Evolutionary conservation across 2,329 filamentous ascomycete species (phyloP).

Genomic region (Fusarium sarcochroum): DNA sequence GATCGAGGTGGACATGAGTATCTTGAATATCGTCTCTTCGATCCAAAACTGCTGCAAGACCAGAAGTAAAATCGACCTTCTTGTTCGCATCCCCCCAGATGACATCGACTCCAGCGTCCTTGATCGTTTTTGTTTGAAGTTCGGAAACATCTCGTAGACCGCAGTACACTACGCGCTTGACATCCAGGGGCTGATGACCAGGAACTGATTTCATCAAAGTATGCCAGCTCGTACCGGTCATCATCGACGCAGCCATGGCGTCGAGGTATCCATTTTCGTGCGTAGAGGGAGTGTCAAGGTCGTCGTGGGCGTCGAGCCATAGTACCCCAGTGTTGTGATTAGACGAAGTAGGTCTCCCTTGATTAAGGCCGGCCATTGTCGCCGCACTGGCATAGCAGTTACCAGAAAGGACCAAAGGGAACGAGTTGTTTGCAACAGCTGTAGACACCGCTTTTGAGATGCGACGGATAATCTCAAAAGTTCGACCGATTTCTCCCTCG

Average conservation of each 20-base stretch:
- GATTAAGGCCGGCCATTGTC: background rate
- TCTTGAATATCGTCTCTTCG: background rate
- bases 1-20: background rate
- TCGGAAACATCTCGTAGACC: background rate
- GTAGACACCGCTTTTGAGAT: background rate
- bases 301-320: conserved; percentile 2
- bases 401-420: background rate
- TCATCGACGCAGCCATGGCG: background rate
- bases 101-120: background rate
- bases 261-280: conserved; percentile 4
- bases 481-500: background rate
- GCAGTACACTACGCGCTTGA: background rate
- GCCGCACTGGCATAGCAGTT: conserved; percentile 3
- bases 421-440: background rate
- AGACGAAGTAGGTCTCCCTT: background rate
- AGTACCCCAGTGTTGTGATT: background rate
- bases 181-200: background rate
- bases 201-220: background rate
- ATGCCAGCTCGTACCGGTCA: background rate
- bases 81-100: background rate
- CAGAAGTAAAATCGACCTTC: background rate
- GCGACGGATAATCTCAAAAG: background rate
- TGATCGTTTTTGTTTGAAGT: background rate
- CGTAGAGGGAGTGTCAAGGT: background rate
- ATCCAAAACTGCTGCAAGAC: background rate